Conservation (phyloP, 805 yeast genomes). For the Yamadazyma endophytica region DNA sequence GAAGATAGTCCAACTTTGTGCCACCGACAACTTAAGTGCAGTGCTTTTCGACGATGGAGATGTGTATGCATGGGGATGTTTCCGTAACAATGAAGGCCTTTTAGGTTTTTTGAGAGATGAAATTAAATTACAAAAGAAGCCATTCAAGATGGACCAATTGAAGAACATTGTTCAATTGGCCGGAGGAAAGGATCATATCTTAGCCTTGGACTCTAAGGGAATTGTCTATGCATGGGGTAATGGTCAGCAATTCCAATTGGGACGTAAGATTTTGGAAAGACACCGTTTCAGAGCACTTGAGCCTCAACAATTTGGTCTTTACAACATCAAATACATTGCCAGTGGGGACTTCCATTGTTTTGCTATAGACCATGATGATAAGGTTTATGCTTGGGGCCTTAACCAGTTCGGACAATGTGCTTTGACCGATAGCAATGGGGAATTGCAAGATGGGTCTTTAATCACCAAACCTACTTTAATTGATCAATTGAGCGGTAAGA, state of each 20-base stretch:
- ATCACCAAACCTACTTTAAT: conserved; percentile 75
- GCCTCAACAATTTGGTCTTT: conserved; percentile 81
- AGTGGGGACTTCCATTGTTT: conserved; percentile 96
- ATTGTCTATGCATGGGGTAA: conserved; percentile 96
- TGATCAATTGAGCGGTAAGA: conserved; percentile 54
- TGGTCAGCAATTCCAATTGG: conserved; percentile 90
- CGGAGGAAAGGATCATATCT: conserved; percentile 87
- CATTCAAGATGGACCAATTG: conserved; percentile 58
- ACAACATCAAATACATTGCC: conserved; percentile 73
- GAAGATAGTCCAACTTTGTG: conserved; percentile 75
- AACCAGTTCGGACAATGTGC: conserved; percentile 98
- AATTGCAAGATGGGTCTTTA: conserved; percentile 80
- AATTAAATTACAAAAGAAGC: conserved; percentile 60
- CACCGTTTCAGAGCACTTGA: conserved; percentile 68
- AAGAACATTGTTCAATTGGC: conserved; percentile 77
- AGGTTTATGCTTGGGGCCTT: conserved; percentile 87
- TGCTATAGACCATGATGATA: conserved; percentile 73
- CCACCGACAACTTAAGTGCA: conserved; percentile 89
- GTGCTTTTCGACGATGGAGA: conserved; percentile 77
- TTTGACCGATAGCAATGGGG: conserved; percentile 50
- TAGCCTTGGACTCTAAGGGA: conserved; percentile 82
- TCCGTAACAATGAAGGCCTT: conserved; percentile 88
- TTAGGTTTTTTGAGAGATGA: conserved; percentile 70
- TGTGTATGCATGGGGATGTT: conserved; percentile 97
- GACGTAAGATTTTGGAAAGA: conserved; percentile 78